Conservation (phyloP, 2,329 filamentous ascomycete genomes). For the Daldinia sp. region DNA sequence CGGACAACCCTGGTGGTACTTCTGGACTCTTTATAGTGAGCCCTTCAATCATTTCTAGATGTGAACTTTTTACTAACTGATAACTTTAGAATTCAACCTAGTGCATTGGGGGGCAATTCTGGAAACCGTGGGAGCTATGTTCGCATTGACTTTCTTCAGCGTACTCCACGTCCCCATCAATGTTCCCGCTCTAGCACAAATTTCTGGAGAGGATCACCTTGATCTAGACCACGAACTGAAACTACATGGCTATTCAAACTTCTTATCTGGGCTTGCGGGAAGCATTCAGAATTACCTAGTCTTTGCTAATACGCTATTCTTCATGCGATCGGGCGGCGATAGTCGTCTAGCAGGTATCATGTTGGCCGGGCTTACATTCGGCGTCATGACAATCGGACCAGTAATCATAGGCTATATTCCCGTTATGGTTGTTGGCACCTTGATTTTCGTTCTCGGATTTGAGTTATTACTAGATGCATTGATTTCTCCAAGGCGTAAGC, state of each 20-base stretch:
- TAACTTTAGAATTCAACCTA: conserved; percentile 72
- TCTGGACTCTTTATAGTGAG: conserved; percentile 93
- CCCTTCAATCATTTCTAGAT: conserved; percentile 24
- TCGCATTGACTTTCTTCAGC: conserved; percentile 96
- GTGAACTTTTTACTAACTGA: conserved; percentile 34
- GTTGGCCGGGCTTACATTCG: conserved; percentile 80
- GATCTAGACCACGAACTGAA: conserved; percentile 91
- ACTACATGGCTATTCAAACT: conserved; percentile 92
- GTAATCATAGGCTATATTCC: conserved; percentile 92
- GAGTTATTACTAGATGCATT: conserved; percentile 90
- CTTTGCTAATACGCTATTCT: conserved; percentile 96
- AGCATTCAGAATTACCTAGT: conserved; percentile 98
- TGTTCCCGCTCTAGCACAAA: conserved; percentile 89
- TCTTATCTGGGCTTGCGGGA: conserved; percentile 83
- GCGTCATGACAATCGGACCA: conserved; percentile 85
- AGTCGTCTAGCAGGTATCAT: conserved; percentile 86
- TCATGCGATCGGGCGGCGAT: conserved; percentile 91
- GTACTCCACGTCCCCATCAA: conserved; percentile 98
- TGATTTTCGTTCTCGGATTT: conserved; percentile 95
- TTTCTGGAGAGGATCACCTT: conserved; percentile 89
- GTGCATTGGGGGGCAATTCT: conserved; percentile 84
- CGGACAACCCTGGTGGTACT: conserved; percentile 94
- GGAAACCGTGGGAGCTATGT: conserved; percentile 92
- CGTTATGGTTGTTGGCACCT: conserved; percentile 92
- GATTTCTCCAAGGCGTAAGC: conserved; percentile 85